phyloP scores from a whole-genome alignment of 495 filamentous ascomycete species.

The Hypoxylon fragiforme region DNA sequence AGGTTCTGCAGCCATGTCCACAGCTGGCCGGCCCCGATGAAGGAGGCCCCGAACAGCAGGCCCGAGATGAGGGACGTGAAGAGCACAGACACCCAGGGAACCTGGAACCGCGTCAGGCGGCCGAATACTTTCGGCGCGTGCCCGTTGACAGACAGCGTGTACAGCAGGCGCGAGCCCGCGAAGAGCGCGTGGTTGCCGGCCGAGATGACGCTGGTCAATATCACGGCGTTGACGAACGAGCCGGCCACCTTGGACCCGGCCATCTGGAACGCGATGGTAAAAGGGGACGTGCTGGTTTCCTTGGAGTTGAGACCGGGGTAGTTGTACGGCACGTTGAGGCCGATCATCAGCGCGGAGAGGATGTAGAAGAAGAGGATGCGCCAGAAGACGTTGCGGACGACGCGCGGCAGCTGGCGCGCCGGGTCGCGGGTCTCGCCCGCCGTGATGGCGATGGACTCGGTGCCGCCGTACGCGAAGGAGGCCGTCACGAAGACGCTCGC shows the following conservation, averaged over 20 bases:
- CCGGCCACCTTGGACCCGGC: constrained; percentile 63
- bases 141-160: constrained; percentile 33
- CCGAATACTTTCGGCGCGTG: constrained; percentile 47
- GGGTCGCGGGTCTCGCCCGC: constrained; percentile 63
- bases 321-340: constrained; percentile 59
- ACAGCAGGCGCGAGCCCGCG: constrained; percentile 56
- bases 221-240: constrained; percentile 63
- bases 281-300: constrained; percentile 59
- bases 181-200: constrained; percentile 57
- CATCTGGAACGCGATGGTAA: constrained; percentile 61
- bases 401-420: constrained; percentile 48
- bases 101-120: constrained; percentile 56
- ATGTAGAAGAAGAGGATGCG: constrained; percentile 65
- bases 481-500: constrained; percentile 36
- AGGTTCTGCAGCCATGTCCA: constrained; percentile 65
- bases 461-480: constrained; percentile 39
- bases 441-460: constrained; percentile 61
- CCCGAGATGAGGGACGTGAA: constrained; percentile 58
- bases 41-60: constrained; percentile 63
- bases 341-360: constrained; percentile 61
- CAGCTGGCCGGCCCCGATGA: constrained; percentile 61
- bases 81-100: constrained; percentile 63
- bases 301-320: constrained; percentile 49
- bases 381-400: constrained; percentile 52
- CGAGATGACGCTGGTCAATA: constrained; percentile 51